A percentile compares a stretch with the other conserved stretches of the same genome.
Evolutionary conservation across 2,329 filamentous ascomycete genomes (phyloP).

Genomic region (Monosporascus sp.): DNA sequence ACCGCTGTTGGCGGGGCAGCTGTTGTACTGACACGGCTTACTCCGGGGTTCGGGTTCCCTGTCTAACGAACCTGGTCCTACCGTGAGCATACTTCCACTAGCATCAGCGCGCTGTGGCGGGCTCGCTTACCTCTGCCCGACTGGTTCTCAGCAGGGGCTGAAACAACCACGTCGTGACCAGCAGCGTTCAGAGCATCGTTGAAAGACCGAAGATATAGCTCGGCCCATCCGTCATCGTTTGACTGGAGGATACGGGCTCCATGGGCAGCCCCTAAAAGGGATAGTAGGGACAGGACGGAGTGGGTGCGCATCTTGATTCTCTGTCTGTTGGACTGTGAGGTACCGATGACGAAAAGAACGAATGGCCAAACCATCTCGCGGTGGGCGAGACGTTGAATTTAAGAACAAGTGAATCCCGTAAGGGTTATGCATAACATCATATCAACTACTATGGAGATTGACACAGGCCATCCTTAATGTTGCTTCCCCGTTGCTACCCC

Average conservation of each 20-base stretch:
- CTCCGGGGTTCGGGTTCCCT: slow-evolving; percentile 41
- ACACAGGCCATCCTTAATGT: neutral
- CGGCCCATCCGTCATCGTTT: slow-evolving; percentile 73
- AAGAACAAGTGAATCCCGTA: neutral
- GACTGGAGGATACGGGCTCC: slow-evolving; percentile 54
- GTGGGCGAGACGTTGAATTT: neutral
- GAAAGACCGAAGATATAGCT: slow-evolving; percentile 58
- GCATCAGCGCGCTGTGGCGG: neutral
- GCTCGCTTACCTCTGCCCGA: slow-evolving; percentile 51
- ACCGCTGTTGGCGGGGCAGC: slow-evolving; percentile 52
- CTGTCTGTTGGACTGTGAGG: neutral
- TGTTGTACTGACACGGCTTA: slow-evolving; percentile 53
- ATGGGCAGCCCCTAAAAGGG: slow-evolving; percentile 12
- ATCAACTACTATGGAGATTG: neutral
- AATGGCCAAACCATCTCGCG: too few relatives aligned
- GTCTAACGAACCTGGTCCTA: slow-evolving; percentile 46
- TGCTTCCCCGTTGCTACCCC: neutral
- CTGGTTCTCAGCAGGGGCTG: slow-evolving; percentile 60
- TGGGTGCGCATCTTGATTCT: slow-evolving; percentile 13
- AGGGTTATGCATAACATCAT: neutral
- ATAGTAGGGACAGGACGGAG: slow-evolving; percentile 7
- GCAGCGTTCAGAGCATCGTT: slow-evolving; percentile 49
- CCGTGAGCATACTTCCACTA: slow-evolving; percentile 4
- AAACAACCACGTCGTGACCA: slow-evolving; percentile 59
- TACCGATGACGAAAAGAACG: neutral